Conservation (phyloP, 495 filamentous ascomycete genomes). For the Penicillium manginii region DNA sequence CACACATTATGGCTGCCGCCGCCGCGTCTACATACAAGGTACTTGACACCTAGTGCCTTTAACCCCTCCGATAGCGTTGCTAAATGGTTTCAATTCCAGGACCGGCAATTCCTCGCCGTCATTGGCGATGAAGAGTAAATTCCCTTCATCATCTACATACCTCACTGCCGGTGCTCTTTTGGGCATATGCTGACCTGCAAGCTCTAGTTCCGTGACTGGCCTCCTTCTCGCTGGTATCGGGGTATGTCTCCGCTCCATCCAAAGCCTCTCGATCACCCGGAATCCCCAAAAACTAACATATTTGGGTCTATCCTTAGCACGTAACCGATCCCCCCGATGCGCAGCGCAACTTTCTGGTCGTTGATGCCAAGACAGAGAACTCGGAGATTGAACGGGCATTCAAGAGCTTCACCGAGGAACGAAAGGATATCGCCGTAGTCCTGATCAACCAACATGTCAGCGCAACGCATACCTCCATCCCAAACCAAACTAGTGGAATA, state of each 20-base stretch:
- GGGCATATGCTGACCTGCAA: slow-evolving; percentile 25
- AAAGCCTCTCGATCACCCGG: not conserved
- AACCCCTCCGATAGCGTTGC: slow-evolving; percentile 25
- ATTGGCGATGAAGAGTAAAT: slow-evolving; percentile 91
- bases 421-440: slow-evolving; percentile 95
- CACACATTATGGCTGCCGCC: slow-evolving; percentile 42
- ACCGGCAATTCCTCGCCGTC: slow-evolving; percentile 94
- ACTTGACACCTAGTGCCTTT: slow-evolving; percentile 18
- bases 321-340: slow-evolving; percentile 79
- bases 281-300: not conserved
- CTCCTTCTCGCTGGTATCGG: slow-evolving; percentile 93
- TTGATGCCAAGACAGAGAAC: slow-evolving; percentile 89
- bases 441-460: slow-evolving; percentile 97
- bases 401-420: slow-evolving; percentile 79
- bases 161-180: not conserved
- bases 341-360: slow-evolving; percentile 96
- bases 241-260: slow-evolving; percentile 55
- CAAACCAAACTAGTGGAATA: not conserved
- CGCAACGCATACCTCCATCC: not conserved
- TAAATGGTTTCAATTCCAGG: slow-evolving; percentile 49
- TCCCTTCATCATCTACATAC: not conserved
- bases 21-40: slow-evolving; percentile 46
- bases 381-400: slow-evolving; percentile 90
- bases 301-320: slow-evolving; percentile 52
- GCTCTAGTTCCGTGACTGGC: slow-evolving; percentile 88